Conservation (phyloP, 192 early-diverging fungal species). For the Fimicolochytrium jonesii region DNA sequence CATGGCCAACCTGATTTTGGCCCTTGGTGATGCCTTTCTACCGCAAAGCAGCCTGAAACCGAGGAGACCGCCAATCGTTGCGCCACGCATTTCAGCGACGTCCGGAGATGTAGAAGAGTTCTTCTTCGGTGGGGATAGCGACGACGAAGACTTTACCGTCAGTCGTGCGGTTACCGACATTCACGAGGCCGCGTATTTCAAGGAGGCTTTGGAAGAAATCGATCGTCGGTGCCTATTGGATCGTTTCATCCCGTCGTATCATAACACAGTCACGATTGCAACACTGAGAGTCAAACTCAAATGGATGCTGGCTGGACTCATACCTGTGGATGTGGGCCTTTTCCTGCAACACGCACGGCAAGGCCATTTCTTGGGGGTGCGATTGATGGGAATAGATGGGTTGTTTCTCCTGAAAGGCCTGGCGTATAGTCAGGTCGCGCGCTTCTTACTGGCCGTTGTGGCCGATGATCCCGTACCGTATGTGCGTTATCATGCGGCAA, state of each 20-base stretch:
- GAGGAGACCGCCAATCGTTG: constrained; percentile 3
- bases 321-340: constrained; percentile 62
- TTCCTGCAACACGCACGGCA: constrained; percentile 70
- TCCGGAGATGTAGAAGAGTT: background rate
- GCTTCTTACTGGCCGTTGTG: constrained; percentile 59
- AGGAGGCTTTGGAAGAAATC: constrained; percentile 62
- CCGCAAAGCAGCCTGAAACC: constrained; percentile 20
- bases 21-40: constrained; percentile 63
- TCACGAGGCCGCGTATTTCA: constrained; percentile 25
- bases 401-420: constrained; percentile 72
- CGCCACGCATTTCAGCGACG: background rate
- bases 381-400: constrained; percentile 69
- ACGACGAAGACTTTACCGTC: background rate
- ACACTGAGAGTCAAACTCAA: constrained; percentile 73
- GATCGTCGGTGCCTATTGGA: constrained; percentile 76
- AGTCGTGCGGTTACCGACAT: background rate
- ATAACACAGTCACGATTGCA: constrained; percentile 76
- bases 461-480: constrained; percentile 59
- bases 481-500: constrained; percentile 55
- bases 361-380: constrained; percentile 67
- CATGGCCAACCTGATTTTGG: constrained; percentile 67
- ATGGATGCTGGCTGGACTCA: constrained; percentile 61
- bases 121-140: constrained; percentile 27
- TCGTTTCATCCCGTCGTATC: constrained; percentile 77
- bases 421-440: constrained; percentile 27